A percentile compares a stretch with the other conserved stretches of the same genome.
Conservation (phyloP, 2,329 filamentous ascomycete species). For the Hymenoscyphus infarciens region DNA sequence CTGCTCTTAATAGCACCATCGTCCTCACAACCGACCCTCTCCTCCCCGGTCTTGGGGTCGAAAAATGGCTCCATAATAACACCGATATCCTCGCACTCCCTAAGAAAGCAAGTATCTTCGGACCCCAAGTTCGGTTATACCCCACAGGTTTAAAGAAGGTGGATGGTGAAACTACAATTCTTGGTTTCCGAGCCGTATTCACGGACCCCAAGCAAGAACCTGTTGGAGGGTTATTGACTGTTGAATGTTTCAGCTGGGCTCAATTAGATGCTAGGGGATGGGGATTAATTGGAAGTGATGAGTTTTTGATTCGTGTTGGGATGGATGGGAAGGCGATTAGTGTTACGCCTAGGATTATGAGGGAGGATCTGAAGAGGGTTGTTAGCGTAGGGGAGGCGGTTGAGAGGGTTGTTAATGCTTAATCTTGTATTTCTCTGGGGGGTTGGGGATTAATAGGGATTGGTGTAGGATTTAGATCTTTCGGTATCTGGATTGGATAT, state of each 20-base stretch:
- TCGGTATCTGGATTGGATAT: too few relatives aligned
- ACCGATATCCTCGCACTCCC: conserved; percentile 27
- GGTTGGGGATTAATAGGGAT: too few relatives aligned
- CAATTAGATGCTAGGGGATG: conserved; percentile 26
- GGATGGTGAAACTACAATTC: neutral
- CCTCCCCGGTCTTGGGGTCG: conserved; percentile 31
- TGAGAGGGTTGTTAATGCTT: neutral
- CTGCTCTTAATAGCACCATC: conserved; percentile 13
- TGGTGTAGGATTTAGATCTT: too few relatives aligned
- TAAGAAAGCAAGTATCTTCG: neutral
- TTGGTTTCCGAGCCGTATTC: neutral
- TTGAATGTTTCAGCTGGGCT: conserved; percentile 22
- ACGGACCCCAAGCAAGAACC: neutral
- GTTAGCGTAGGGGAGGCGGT: neutral
- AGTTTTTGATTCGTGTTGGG: conserved; percentile 33
- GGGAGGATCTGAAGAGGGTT: conserved; percentile 15
- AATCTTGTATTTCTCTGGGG: neutral
- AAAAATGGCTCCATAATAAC: conserved; percentile 34
- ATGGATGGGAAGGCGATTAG: conserved; percentile 24
- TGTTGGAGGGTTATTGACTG: conserved; percentile 20
- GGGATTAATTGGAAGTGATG: conserved; percentile 26
- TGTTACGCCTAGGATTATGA: conserved; percentile 16
- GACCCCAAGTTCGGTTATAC: neutral
- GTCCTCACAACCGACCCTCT: conserved; percentile 11
- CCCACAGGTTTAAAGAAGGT: neutral